Evolutionary conservation across 2,329 filamentous ascomycete genomes (phyloP), one percentile per base, ranked within the genome.

Genomic region (Monosporascus ibericus): DNA sequence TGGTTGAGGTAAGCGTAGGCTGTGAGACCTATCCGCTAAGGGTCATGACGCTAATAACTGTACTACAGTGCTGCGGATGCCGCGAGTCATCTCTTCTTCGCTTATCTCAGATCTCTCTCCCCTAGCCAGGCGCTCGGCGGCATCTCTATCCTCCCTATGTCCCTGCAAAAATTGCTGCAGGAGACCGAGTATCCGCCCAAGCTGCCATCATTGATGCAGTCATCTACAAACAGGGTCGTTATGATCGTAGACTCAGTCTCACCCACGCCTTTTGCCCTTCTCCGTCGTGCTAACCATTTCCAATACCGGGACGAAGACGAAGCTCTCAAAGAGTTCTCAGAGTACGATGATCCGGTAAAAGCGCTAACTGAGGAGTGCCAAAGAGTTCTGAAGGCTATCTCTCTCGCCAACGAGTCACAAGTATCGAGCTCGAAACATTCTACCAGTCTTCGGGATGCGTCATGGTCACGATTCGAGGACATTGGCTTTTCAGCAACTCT

Each of bases 221-320:
- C 87, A 5, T 80, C 82, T 1, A 96, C 92, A 3, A 87, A 91
- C 55, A 92, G 90, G 66, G 91, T 99, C 5, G 86, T 95, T 55
- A 96, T 99, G 92, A 92, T 96, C 58, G 94, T 99, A 20, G 90
- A 97, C 60, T 85, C 86, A 0, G 92, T 99, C 37, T 99, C 94
- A 0, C 91, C 94, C 0, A 96, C 92, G 0, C 94, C 94, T 0
- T 97, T 97, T 70, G 81, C 94, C 3, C 79, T 99, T 14, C 75
- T 99, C 44, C 88, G 94, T 55, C 85, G 94, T 60, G 90, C 92
- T 46, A 96, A 90, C 67, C 88, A 97, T 68, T 97, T 99, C 68
- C 88, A 96, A 70, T 99, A 96, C 67, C 85, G 92, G 54, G 91
- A 96, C 58, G 87, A 91, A 47, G 91, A 97, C 65, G 77, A 77